A percentile compares a stretch with the other conserved stretches of the same genome.
phyloP scores from a whole-genome alignment of 2,329 filamentous ascomycete genomes.

The Aspergillus nomiae region DNA sequence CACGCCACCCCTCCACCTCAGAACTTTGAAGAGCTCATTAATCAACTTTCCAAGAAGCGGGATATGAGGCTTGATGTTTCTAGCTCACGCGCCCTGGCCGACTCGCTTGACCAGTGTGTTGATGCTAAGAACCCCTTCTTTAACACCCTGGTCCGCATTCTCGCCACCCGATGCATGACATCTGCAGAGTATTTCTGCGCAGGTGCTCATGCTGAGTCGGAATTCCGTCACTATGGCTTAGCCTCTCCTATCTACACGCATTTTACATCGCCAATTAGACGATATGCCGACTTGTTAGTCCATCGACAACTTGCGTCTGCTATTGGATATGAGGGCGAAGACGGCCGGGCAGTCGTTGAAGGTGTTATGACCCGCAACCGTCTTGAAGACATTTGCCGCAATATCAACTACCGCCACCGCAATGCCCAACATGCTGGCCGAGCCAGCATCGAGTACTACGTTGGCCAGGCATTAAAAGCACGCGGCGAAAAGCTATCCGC shows the following conservation, averaged over 20 bases:
- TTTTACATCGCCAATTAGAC: slow-evolving; percentile 95
- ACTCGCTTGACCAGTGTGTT: slow-evolving; percentile 82
- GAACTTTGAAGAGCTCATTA: slow-evolving; percentile 92
- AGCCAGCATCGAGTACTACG: slow-evolving; percentile 95
- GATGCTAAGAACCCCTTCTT: slow-evolving; percentile 88
- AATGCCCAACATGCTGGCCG: slow-evolving; percentile 95
- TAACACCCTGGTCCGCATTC: slow-evolving; percentile 96
- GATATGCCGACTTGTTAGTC: slow-evolving; percentile 94
- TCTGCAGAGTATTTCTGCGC: slow-evolving; percentile 98
- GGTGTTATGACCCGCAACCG: slow-evolving; percentile 78
- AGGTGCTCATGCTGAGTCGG: slow-evolving; percentile 86
- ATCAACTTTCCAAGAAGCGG: slow-evolving; percentile 86
- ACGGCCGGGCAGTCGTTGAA: slow-evolving; percentile 69
- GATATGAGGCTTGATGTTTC: slow-evolving; percentile 78
- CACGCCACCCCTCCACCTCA: slow-evolving; percentile 91
- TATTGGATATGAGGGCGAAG: slow-evolving; percentile 73
- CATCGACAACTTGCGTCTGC: slow-evolving; percentile 94
- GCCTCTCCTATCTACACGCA: slow-evolving; percentile 98
- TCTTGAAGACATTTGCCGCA: slow-evolving; percentile 92
- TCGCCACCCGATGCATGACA: slow-evolving; percentile 99
- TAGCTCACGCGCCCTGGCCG: slow-evolving; percentile 88
- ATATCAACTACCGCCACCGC: slow-evolving; percentile 96
- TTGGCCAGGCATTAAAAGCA: slow-evolving; percentile 90
- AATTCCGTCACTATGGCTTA: slow-evolving; percentile 96
- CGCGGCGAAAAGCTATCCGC: slow-evolving; percentile 52